Conservation (phyloP, 768 basidiomycete species). For the Mycena epipterygia region DNA sequence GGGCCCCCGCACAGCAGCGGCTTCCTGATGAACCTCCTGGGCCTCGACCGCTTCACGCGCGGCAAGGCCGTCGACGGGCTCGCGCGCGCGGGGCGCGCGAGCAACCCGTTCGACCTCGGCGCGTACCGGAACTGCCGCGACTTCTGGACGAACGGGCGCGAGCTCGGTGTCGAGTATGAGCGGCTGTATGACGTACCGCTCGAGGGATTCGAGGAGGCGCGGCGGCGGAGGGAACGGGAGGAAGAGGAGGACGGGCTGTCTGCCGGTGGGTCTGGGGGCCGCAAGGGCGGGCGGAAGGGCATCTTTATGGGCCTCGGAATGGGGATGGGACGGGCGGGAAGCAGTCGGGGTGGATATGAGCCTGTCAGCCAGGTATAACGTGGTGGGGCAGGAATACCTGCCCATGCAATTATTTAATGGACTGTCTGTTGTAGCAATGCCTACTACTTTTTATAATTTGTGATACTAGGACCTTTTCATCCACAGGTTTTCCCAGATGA, state of each 20-base stretch:
- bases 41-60: slow-evolving; percentile 94
- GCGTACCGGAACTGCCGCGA: slow-evolving; percentile 86
- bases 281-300: slow-evolving; percentile 56
- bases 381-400: background rate
- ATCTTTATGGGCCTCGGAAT: slow-evolving; percentile 70
- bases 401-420: slow-evolving; percentile 3
- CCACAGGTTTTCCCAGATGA: no score
- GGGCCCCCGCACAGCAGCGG: slow-evolving; percentile 67
- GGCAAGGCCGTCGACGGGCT: slow-evolving; percentile 92
- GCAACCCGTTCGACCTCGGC: slow-evolving; percentile 95
- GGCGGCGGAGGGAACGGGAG: slow-evolving; percentile 69
- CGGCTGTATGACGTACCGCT: slow-evolving; percentile 88
- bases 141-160: slow-evolving; percentile 91
- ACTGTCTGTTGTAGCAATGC: background rate
- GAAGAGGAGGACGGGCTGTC: slow-evolving; percentile 64
- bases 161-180: slow-evolving; percentile 93
- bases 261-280: slow-evolving; percentile 44
- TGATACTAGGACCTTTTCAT: background rate
- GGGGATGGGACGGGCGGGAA: slow-evolving; percentile 59
- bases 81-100: slow-evolving; percentile 77
- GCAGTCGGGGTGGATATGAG: slow-evolving; percentile 72
- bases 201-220: slow-evolving; percentile 87
- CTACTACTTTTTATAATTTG: slow-evolving; percentile 22
- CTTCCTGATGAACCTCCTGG: slow-evolving; percentile 92
- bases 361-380: slow-evolving; percentile 72